Evolutionary conservation across 768 basidiomycete species (phyloP), one percentile per base, ranked within the genome.

Genomic region (Leccinum ochraceum): DNA sequence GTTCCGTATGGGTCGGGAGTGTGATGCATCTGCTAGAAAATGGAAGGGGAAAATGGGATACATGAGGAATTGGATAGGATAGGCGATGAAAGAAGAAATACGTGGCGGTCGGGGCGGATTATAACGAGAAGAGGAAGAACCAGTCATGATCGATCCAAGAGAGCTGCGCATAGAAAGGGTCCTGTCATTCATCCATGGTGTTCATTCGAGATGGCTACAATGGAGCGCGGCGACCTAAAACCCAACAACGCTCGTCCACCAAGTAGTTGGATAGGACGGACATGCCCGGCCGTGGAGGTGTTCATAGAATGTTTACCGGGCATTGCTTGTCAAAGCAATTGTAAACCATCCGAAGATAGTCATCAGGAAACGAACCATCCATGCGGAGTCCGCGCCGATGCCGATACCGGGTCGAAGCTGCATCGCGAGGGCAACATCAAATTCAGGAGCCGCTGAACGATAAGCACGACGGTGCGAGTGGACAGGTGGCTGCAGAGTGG

Each of bases 301-400:
- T 48, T 22, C 53, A 26, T 50, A 34, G 14, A n/a, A 50, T 28
- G 53, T 59, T 68, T 54, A 74, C 28, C 60, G 63, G 26, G 59
- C 32, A 36, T 71, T 75, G 42, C 80, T 75, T 32, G 80, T 77
- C 59, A 85, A 74, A 46, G 87, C 76, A 32, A 90, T 80, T 46
- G 86, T 81, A 63, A 91, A 79, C 89, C 89, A 91, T 24, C 89
- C 89, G 71, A 88, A 90, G 73, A 90, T 81, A 32, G 85, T 79
- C 89, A 92, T 90, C 74, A 91, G 72, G 70, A 89, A 91, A 60
- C 89, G 77, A 53, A 91, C 87, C 79, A 90, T 83, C 88, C 88
- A 91, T 39, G 89, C 89, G 6, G 88, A 81, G 66, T 91, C 89
- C 11, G 88, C 86, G 44, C 88, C 86, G 11, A 81, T 72, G 39